A percentile compares a stretch with the other conserved stretches of the same genome.
Evolutionary conservation across 2,329 filamentous ascomycete species (phyloP).

Genomic region (Sporothrix phasma): DNA sequence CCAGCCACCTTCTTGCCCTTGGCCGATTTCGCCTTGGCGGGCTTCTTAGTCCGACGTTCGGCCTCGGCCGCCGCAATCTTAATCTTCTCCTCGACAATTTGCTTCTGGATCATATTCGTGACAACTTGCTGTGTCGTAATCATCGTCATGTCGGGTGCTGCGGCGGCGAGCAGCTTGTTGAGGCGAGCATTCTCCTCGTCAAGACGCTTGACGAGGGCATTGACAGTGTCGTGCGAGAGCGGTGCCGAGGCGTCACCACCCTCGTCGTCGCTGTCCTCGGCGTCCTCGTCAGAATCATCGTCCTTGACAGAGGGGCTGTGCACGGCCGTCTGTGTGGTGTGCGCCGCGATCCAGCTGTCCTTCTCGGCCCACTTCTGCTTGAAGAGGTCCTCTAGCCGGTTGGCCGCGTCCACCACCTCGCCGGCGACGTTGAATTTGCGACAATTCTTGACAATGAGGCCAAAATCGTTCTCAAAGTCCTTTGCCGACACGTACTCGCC

Average conservation of each 20-base stretch:
- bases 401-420: slow-evolving; percentile 42
- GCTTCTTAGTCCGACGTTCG: slow-evolving; percentile 50
- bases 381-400: slow-evolving; percentile 65
- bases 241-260: slow-evolving; percentile 44
- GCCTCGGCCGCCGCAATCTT: slow-evolving; percentile 44
- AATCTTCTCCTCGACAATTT: slow-evolving; percentile 63
- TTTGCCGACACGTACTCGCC: slow-evolving; percentile 74
- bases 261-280: slow-evolving; percentile 54
- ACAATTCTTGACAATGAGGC: slow-evolving; percentile 80
- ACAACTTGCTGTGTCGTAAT: slow-evolving; percentile 51
- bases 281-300: slow-evolving; percentile 58
- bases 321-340: slow-evolving; percentile 28
- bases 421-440: slow-evolving; percentile 65
- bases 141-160: slow-evolving; percentile 41
- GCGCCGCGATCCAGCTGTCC: slow-evolving; percentile 66
- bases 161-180: slow-evolving; percentile 41
- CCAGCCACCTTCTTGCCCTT: slow-evolving; percentile 41
- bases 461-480: slow-evolving; percentile 77
- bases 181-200: slow-evolving; percentile 49
- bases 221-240: slow-evolving; percentile 37
- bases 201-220: slow-evolving; percentile 42
- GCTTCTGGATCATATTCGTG: slow-evolving; percentile 55
- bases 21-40: slow-evolving; percentile 41
- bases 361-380: slow-evolving; percentile 68
- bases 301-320: slow-evolving; percentile 47